Base-by-base conservation (phyloP, 805 yeast genomes). In the Ogataea paraovalis region DNA sequence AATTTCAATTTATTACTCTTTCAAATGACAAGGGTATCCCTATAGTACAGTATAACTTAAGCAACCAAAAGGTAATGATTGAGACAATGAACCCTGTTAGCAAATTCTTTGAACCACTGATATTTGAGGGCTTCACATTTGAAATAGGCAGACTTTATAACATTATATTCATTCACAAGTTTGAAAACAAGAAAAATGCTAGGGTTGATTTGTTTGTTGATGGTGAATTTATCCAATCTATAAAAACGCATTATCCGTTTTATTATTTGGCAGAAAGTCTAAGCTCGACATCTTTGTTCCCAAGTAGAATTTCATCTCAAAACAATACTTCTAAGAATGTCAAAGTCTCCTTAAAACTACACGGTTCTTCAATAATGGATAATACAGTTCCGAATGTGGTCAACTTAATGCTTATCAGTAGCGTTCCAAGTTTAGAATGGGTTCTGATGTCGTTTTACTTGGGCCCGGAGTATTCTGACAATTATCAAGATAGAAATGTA, bases 391-490 rank as follows among this genome's bases (percentile, higher is more conserved):
- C 59, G 13, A 65, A 58, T 27, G 25, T 61, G 7, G 45, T 53
- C 1, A 78, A 70, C 49, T 53, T 79, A 2, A 51, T 72, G 12
- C 50, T 80, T 0, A 52, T 79, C 14, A 68, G 68, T 39, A 61
- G 56, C 2, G 52, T 63, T 2, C 65, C 72, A 28, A 61, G 74
- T 0, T 60, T 64, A 37, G 82, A 78, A 47, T 82, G 87, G 87
- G 65, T 80, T 0, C 59, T 67, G 22, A 51, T 78, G 3, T 65
- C 81, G 0, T 74, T 69, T 51, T 65, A 65, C 43, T 58, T 83
- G 19, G 83, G 79, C 0, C 74, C 70, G 38, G 65, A 66, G n/a
- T 81, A 82, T 70, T 66, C 75, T 14, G 78, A 75, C 12, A 55
- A 66, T n/a, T 71, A 60, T 45, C 73, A 72, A 32, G 74, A 70